Percentiles rank a stretch among this genome's conserved stretches.
Evolutionary conservation across 805 yeast species (phyloP).

Genomic region (Blastobotrys muscicola): DNA sequence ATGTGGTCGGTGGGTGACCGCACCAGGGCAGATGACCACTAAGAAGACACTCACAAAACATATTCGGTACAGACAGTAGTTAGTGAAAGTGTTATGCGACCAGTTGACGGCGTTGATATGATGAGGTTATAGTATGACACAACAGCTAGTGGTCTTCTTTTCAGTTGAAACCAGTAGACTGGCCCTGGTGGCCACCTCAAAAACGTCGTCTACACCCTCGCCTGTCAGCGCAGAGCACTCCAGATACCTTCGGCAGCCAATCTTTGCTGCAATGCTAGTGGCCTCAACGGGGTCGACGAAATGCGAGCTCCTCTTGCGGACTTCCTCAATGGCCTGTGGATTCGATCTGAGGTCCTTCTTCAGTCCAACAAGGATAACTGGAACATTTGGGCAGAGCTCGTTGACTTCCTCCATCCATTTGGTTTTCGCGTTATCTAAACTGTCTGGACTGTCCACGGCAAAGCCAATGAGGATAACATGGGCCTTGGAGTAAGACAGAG

Average conservation of each 20-base stretch:
- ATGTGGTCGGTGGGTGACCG: too few relatives aligned
- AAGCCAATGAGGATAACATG: conserved; percentile 80
- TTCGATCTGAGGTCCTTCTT: conserved; percentile 67
- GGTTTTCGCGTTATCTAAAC: conserved; percentile 67
- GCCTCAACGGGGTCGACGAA: conserved; percentile 42
- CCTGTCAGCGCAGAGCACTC: conserved; percentile 92
- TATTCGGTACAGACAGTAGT: too few relatives aligned
- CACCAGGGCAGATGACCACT: too few relatives aligned
- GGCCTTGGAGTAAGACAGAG: conserved; percentile 79
- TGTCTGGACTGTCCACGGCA: conserved; percentile 77
- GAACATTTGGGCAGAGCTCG: conserved; percentile 71
- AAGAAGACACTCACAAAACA: too few relatives aligned
- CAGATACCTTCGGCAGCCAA: conserved; percentile 75
- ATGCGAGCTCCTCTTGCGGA: conserved; percentile 40
- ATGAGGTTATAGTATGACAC: conserved; percentile 18
- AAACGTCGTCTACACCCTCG: conserved; percentile 89
- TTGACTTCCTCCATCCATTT: conserved; percentile 86
- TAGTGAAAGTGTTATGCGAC: too few relatives aligned
- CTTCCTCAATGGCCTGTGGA: conserved; percentile 27
- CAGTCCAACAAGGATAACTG: conserved; percentile 70
- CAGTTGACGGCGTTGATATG: too few relatives aligned
- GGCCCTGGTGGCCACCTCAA: conserved; percentile 83
- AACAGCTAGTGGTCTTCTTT: conserved; percentile 13
- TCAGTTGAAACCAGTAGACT: conserved; percentile 40
- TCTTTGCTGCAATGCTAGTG: conserved; percentile 58